phyloP scores from a whole-genome alignment of 768 basidiomycete genomes.

The Crassisporium funariophilum region DNA sequence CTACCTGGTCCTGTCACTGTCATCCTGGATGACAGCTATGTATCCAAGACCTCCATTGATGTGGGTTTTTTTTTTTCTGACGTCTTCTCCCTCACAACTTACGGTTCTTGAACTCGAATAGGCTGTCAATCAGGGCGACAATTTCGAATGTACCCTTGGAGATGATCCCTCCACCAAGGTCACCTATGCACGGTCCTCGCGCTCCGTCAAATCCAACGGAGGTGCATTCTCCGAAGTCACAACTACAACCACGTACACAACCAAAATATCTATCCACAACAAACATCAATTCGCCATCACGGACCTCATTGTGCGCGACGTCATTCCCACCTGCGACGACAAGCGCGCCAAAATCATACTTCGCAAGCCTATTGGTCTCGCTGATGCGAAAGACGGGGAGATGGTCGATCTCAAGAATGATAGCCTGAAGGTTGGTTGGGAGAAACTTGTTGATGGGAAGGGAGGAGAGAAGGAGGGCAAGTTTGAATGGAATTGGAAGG shows the following conservation, averaged over 20 bases:
- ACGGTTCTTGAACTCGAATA: conserved; percentile 17
- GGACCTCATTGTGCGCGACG: conserved; percentile 48
- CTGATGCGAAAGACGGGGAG: conserved; percentile 43
- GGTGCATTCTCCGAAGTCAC: conserved; percentile 47
- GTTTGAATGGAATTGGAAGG: conserved; percentile 54
- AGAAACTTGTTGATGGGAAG: no score
- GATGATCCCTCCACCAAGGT: conserved; percentile 44
- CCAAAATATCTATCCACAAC: conserved; percentile 48
- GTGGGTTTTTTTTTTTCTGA: conserved; percentile 27
- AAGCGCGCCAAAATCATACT: conserved; percentile 47
- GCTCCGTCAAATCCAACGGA: conserved; percentile 34
- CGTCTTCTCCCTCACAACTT: background rate
- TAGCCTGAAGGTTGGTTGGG: no score
- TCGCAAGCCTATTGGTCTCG: conserved; percentile 47
- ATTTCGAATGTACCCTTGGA: conserved; percentile 58
- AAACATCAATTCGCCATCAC: conserved; percentile 47
- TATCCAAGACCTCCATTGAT: conserved; percentile 51
- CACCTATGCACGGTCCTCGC: conserved; percentile 44
- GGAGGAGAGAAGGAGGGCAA: conserved; percentile 57
- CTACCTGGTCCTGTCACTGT: conserved; percentile 56
- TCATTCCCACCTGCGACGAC: conserved; percentile 45
- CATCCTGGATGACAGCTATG: conserved; percentile 58
- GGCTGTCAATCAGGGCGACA: conserved; percentile 52
- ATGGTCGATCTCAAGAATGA: conserved; percentile 30
- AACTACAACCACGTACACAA: conserved; percentile 47